Evolutionary conservation across 805 yeast genomes (phyloP).

Genomic region (Pichia scutulata): DNA sequence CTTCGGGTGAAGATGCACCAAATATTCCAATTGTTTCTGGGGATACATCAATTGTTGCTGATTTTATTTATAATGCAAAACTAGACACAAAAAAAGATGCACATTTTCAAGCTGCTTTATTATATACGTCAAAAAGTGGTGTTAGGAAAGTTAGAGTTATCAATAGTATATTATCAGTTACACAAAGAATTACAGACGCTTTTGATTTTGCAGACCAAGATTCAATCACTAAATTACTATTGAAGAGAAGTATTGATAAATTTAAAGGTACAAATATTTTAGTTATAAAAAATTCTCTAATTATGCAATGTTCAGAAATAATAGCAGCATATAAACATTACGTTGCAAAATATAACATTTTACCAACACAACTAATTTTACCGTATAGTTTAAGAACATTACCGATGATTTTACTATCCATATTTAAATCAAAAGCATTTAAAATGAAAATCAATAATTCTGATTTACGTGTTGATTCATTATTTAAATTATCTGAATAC

Average conservation of each 20-base stretch:
- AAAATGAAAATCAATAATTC: conserved; percentile 43
- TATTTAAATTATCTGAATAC: conserved; percentile 42
- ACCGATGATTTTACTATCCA: conserved; percentile 58
- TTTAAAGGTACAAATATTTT: conserved; percentile 33
- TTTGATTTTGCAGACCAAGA: conserved; percentile 79
- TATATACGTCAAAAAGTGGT: conserved; percentile 77
- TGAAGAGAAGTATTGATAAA: conserved; percentile 39
- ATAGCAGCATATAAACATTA: conserved; percentile 50
- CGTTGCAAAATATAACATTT: conserved; percentile 35
- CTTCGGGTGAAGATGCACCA: conserved; percentile 28
- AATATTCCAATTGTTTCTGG: conserved; percentile 23
- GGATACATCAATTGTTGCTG: conserved; percentile 60
- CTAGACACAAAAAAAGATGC: conserved; percentile 65
- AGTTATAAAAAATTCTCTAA: conserved; percentile 26
- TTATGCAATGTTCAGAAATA: conserved; percentile 42
- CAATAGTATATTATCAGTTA: conserved; percentile 74
- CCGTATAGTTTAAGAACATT: conserved; percentile 75
- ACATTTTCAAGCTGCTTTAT: conserved; percentile 83
- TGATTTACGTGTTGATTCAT: conserved; percentile 57
- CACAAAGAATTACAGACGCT: conserved; percentile 63
- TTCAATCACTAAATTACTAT: conserved; percentile 43
- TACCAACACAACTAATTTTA: conserved; percentile 60
- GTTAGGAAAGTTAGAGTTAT: conserved; percentile 78
- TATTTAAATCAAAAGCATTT: conserved; percentile 62
- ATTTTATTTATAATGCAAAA: conserved; percentile 71